Evolutionary conservation across 495 filamentous ascomycete species (phyloP).

Genomic region (Jackrogersella multiformis): DNA sequence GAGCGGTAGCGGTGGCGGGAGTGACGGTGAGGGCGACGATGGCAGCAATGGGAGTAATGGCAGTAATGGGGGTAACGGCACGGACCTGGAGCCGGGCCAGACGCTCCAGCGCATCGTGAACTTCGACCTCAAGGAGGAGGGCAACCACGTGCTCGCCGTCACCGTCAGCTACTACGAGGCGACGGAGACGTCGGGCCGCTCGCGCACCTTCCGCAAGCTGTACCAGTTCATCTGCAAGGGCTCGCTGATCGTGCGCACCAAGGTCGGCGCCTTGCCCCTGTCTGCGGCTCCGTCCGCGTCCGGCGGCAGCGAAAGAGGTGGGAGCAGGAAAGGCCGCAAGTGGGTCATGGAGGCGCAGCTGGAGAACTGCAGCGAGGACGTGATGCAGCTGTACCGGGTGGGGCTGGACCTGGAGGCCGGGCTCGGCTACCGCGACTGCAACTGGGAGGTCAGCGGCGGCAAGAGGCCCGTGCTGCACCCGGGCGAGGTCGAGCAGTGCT

Average conservation of each 20-base stretch:
- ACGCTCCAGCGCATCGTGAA: constrained; percentile 84
- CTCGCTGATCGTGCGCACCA: constrained; percentile 89
- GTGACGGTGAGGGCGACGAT: not conserved
- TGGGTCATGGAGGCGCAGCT: constrained; percentile 89
- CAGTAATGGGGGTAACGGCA: constrained; percentile 42
- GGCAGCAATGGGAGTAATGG: constrained; percentile 8
- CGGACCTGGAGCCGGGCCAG: constrained; percentile 68
- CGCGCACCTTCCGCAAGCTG: constrained; percentile 90
- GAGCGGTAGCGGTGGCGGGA: not conserved
- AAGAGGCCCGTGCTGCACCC: constrained; percentile 76
- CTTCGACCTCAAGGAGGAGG: constrained; percentile 92
- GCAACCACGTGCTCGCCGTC: constrained; percentile 91
- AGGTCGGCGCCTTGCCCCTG: constrained; percentile 68
- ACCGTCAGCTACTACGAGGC: constrained; percentile 87
- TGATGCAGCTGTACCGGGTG: constrained; percentile 68
- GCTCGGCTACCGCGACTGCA: constrained; percentile 58
- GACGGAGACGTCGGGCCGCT: constrained; percentile 71
- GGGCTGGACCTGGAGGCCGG: constrained; percentile 60
- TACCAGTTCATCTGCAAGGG: constrained; percentile 96
- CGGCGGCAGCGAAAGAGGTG: not conserved
- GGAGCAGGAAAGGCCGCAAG: not conserved
- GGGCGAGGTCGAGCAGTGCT: constrained; percentile 89
- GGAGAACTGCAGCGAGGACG: constrained; percentile 85
- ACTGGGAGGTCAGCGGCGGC: constrained; percentile 59
- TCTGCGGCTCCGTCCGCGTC: not conserved